Conservation (phyloP, 129 eudicot genomes). For the Calendula officinalis region DNA sequence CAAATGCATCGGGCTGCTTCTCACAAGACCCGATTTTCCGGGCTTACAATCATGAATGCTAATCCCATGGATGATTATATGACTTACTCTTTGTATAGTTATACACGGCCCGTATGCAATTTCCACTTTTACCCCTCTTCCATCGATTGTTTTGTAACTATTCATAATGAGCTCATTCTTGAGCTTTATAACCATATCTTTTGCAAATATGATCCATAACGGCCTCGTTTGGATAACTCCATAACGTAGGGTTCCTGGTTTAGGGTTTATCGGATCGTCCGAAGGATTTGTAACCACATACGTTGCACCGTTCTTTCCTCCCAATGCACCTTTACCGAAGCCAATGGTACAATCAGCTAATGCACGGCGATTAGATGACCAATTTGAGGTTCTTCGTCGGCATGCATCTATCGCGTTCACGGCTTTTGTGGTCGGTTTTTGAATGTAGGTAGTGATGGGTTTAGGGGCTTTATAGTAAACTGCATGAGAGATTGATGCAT, state of each 20-base stretch:
- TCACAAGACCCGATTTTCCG: constrained; percentile 48
- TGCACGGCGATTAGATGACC: constrained; percentile 50
- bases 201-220: constrained; percentile 62
- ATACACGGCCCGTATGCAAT: constrained; percentile 71
- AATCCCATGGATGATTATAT: constrained; percentile 69
- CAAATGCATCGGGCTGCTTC: constrained; percentile 40
- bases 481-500: constrained; percentile 36
- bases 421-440: constrained; percentile 5
- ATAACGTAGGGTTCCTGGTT: constrained; percentile 61
- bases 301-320: constrained; percentile 51
- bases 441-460: constrained; percentile 19
- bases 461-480: constrained; percentile 25
- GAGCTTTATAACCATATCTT: constrained; percentile 64
- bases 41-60: constrained; percentile 69
- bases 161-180: constrained; percentile 58
- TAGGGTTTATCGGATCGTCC: constrained; percentile 65
- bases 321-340: constrained; percentile 47
- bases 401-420: constrained; percentile 58
- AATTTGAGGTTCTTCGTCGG: constrained; percentile 47
- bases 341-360: constrained; percentile 60
- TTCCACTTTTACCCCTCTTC: constrained; percentile 66
- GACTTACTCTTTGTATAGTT: constrained; percentile 48
- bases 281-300: constrained; percentile 61
- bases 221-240: constrained; percentile 60
- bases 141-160: constrained; percentile 76